phyloP scores from a whole-genome alignment of 2,329 filamentous ascomycete species.

The Trichoderma asperellum region DNA sequence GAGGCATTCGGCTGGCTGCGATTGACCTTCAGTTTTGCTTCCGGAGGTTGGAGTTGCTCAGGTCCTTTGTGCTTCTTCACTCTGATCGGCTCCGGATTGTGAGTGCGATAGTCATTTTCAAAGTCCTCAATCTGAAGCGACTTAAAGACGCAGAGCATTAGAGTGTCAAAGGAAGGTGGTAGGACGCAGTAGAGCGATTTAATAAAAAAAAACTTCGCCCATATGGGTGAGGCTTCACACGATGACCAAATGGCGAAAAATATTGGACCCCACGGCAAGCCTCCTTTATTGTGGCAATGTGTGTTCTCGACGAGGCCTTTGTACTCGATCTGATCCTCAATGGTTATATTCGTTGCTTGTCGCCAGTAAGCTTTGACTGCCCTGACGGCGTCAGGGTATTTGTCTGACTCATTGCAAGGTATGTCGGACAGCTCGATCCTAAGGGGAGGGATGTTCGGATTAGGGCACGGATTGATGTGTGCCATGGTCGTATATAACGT shows the following conservation, averaged over 20 bases:
- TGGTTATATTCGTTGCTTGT: not conserved
- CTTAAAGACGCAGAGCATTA: not conserved
- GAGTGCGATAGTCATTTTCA: not conserved
- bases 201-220: not conserved
- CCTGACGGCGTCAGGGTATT: rapidly evolving
- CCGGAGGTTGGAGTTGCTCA: not conserved
- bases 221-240: not conserved
- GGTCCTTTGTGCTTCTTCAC: not conserved
- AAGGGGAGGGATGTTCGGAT: not conserved
- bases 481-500: not conserved
- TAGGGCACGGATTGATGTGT: not conserved
- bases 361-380: not conserved
- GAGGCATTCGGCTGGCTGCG: no score
- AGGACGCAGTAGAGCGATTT: rapidly evolving
- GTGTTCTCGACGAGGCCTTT: not conserved
- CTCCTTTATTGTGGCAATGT: no score
- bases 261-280: no score
- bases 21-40: no score
- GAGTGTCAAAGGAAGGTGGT: not conserved
- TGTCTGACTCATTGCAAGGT: not conserved
- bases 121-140: not conserved
- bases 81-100: not conserved
- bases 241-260: not conserved
- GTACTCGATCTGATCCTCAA: not conserved
- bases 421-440: not conserved